A percentile compares a stretch with the other conserved stretches of the same genome.
phyloP scores from a whole-genome alignment of 2,329 filamentous ascomycete genomes.

The Cladophialophora bantiana region DNA sequence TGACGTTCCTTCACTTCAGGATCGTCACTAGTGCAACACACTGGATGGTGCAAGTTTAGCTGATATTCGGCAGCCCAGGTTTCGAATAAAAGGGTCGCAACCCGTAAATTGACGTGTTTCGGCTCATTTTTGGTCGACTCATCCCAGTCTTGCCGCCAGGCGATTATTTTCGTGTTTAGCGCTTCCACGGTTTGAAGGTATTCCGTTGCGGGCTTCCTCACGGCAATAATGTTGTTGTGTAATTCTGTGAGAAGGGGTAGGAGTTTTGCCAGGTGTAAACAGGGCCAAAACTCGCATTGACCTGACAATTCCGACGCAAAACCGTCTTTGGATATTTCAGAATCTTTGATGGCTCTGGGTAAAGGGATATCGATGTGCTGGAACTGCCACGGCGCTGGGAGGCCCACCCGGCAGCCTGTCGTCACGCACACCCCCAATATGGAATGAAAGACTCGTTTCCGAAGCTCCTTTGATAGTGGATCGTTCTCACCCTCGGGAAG shows the following conservation, averaged over 20 bases:
- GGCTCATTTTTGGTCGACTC: constrained; percentile 54
- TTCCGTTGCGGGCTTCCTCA: constrained; percentile 66
- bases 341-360: constrained; percentile 74
- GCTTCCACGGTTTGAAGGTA: constrained; percentile 70
- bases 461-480: constrained; percentile 73
- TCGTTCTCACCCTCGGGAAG: constrained; percentile 51
- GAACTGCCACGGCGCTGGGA: constrained; percentile 75
- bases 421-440: constrained; percentile 71
- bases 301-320: constrained; percentile 62
- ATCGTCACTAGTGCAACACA: constrained; percentile 51
- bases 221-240: constrained; percentile 77
- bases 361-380: constrained; percentile 77
- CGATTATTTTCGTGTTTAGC: constrained; percentile 69
- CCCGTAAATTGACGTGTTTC: constrained; percentile 51
- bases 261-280: constrained; percentile 70
- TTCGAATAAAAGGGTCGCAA: constrained; percentile 58
- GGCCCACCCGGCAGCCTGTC: constrained; percentile 77
- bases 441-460: constrained; percentile 80
- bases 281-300: constrained; percentile 73
- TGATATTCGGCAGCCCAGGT: constrained; percentile 58
- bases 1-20: constrained; percentile 44
- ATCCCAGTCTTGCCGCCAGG: constrained; percentile 71
- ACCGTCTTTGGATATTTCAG: constrained; percentile 70
- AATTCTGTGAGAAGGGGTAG: constrained; percentile 74
- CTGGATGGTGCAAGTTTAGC: constrained; percentile 61